Evolutionary conservation across 805 yeast species (phyloP), one percentile per base, ranked within the genome.

Genomic region (Monosporozyma yasuniensis): DNA sequence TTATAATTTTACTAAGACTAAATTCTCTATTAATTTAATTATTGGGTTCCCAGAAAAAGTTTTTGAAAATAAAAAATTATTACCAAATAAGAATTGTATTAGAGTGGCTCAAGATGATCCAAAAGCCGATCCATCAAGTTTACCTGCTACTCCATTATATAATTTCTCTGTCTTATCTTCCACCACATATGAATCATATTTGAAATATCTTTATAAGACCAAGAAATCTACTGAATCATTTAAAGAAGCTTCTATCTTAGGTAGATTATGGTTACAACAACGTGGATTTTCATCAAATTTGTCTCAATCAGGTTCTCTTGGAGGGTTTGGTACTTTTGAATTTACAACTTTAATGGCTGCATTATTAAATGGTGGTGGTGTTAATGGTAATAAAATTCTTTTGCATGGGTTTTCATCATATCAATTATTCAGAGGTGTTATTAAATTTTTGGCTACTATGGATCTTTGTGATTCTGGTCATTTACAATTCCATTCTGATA

Each of bases 311-410:
- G 69, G 69, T 3, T 54, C 63, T 1, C 48, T 66, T 19, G 79
- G 79, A 44, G 98, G 98, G 0, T 91, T 93, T 66, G 98, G 98
- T 11, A 86, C 84, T 58, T 88, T 88, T 64, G 98, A 93, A 69
- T 89, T 89, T 65, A 83, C 89, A 28, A 70, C 84, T 37, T 66
- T 91, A 47, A 79, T 88, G 81, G 83, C 95, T 41, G 84, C 89
- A 1, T 69, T 93, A 48, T 71, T 93, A 42, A 80, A 82, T 53
- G 96, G 96, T 58, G 95, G 95, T 57, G 90, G 91, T 52, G 66
- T 71, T 6, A 75, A 73, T 56, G 93, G 95, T 12, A 84, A 83
- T 59, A 84, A 81, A 59, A 82, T 88, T 22, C 72, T 93, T 49
- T 66, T 89, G 37, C 84, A 83, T 57, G 99, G 98, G 0, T 91